phyloP scores from a whole-genome alignment of 192 early-diverging fungal species.

The Mycoemilia scoparia region DNA sequence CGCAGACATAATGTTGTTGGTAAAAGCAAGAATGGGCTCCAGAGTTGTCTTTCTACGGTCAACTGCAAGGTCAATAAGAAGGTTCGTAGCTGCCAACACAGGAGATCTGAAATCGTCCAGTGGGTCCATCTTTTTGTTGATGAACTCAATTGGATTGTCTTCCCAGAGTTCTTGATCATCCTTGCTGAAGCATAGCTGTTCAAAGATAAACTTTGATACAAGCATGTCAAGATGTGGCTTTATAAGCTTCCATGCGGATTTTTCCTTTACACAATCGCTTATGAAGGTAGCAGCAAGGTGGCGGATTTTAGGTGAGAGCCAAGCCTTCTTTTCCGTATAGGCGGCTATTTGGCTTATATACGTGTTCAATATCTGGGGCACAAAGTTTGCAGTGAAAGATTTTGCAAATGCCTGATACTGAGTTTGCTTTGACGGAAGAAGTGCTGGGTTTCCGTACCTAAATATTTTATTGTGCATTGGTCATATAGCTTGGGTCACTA shows the following conservation, averaged over 20 bases:
- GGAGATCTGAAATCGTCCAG: constrained; percentile 76
- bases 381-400: constrained; percentile 75
- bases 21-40: constrained; percentile 53
- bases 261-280: constrained; percentile 68
- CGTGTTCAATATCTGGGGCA: constrained; percentile 69
- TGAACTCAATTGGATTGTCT: constrained; percentile 83
- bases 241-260: constrained; percentile 76
- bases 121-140: constrained; percentile 59
- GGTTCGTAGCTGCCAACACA: constrained; percentile 44
- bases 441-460: constrained; percentile 55
- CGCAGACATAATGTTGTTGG: constrained; percentile 52
- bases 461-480: constrained; percentile 6
- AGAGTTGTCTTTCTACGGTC: constrained; percentile 66
- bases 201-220: constrained; percentile 81
- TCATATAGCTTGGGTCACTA: not conserved
- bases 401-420: constrained; percentile 50
- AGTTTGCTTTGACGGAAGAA: constrained; percentile 27
- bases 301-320: constrained; percentile 53
- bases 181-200: constrained; percentile 72
- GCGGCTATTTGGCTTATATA: constrained; percentile 72
- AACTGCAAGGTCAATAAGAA: constrained; percentile 62
- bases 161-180: constrained; percentile 81
- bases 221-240: constrained; percentile 69
- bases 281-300: constrained; percentile 58
- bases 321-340: constrained; percentile 47